Evolutionary conservation across 1,284 basidiomycete species (phyloP), one percentile per base, ranked within the genome.

Genomic region (Fomitopsis pinicola): DNA sequence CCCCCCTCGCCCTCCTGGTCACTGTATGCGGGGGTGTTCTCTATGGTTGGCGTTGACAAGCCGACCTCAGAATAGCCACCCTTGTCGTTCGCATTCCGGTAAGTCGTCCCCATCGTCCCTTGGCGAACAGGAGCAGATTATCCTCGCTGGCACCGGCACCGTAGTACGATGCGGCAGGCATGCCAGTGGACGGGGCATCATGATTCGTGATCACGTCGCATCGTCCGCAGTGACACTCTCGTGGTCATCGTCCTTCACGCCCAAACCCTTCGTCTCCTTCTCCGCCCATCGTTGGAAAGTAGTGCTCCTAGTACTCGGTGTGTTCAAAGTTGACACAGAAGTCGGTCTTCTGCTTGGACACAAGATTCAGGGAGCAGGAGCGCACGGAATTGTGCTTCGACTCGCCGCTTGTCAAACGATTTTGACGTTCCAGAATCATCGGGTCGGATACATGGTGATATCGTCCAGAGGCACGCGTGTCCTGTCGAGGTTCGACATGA

Each of bases 391-490:
- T 97, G 95, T 0, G 85, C 77, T 70, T 92, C 91, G 64, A 97
- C 89, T 2, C 92, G 82, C 2, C 89, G 86, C 69, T 91, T 90
- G 76, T 97, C 95, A 70, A 96, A 94, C 5, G 92, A 93, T 67
- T 94, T 94, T 17, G 94, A 83, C 0, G 90, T 89, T 30, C 84
- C 83, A 0, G 92, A 93, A 74, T 97, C 95, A 76, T 97, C 97
- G 1, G 95, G 94, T 2, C 93, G 85, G 61, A 97, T 85, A 65
- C 93, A 94, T n/a, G n/a, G n/a, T 0, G 87, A 82, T 10, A 97
- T 80, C 0, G 85, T 86, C 94, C 94, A 97, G 7, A 89, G 68
- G n/a, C n/a, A n/a, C n/a, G 6, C 79, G 82, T 0, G 87, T 83
- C 15, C 79, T 78, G 66, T 93, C 88, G 53, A 95, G 74, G 38